phyloP scores from a whole-genome alignment of 495 filamentous ascomycete species.

The Cryomyces minteri region DNA sequence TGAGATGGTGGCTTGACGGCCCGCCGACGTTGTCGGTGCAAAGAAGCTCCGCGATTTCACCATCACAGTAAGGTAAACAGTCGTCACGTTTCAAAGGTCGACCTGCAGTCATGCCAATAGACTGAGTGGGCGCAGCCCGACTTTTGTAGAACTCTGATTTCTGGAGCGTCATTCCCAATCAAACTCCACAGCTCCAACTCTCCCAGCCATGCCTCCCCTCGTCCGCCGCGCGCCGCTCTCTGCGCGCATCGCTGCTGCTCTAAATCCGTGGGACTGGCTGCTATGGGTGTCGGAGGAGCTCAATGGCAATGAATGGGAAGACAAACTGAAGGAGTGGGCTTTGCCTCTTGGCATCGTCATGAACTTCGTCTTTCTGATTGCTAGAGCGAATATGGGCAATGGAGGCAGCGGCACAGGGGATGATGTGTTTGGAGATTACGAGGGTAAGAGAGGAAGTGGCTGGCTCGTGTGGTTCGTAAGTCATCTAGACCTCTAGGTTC shows the following conservation, averaged over 20 bases:
- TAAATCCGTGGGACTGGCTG: slow-evolving; percentile 78
- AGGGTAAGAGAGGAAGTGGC: slow-evolving; percentile 23
- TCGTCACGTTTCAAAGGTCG: no score
- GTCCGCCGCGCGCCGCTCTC: slow-evolving; percentile 58
- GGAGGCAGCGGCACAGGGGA: slow-evolving; percentile 19
- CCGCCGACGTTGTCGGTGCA: no score
- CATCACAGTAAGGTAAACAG: no score
- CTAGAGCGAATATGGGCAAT: slow-evolving; percentile 49
- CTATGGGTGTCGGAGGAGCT: slow-evolving; percentile 82
- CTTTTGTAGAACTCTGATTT: no score
- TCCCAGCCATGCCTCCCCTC: slow-evolving; percentile 43
- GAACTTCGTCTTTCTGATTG: slow-evolving; percentile 67
- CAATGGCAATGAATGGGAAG: slow-evolving; percentile 76
- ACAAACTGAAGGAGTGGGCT: slow-evolving; percentile 51
- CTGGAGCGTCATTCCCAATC: no score
- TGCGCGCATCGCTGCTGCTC: slow-evolving; percentile 55
- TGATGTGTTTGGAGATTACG: slow-evolving; percentile 71
- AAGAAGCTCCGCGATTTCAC: no score
- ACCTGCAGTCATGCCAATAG: no score
- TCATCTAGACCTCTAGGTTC: slow-evolving; percentile 5
- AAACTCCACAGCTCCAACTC: not conserved
- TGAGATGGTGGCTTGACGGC: no score
- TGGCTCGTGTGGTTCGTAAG: slow-evolving; percentile 68
- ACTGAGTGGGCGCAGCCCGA: no score
- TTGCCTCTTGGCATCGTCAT: slow-evolving; percentile 51